Evolutionary conservation across 2,329 filamentous ascomycete species (phyloP), one percentile per base, ranked within the genome.

Genomic region (Phialophora expanda): DNA sequence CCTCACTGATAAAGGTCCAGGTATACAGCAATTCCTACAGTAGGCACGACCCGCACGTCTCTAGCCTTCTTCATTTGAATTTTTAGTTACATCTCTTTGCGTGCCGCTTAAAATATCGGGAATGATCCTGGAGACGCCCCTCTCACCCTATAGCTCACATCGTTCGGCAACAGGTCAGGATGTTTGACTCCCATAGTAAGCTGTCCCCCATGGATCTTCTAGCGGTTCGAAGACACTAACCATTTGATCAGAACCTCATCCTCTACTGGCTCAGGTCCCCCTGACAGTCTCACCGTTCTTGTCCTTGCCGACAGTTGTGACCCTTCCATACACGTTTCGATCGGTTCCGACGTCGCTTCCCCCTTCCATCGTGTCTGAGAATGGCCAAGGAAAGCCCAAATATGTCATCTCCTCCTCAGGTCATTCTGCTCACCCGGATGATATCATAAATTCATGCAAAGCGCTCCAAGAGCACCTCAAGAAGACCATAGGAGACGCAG

Each of bases 281-380:
- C 83, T 99, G 62, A 96, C 93, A 57, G 93, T 98, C 53, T 97
- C 94, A 2, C 95, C 95, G 28, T 97, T 97, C 81, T 87, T 98
- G 73, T 90, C 90, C 66, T 89, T 99, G 34, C 95, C 95, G 11
- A 90, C 91, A 32, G 90, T 94, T 28, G 91, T 93, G 22, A 97
- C 93, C 0, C 87, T 99, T 7, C 94, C 95, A 26, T 98, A 98
- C 82, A 96, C 92, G 72, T 98, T 97, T 85, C 94, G 93, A 76
- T 86, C 88, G 11, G 89, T 98, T 75, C 92, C 94, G 0, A 94
- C 92, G 0, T 90, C 92, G 1, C 86, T 98, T 0, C 94, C 95
- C 0, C 87, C 87, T 1, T 90, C 91, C 1, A 84, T 87, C 38
- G 85, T 87, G 7, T 80, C 85, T 65, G 77, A 78, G 51, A 77